Percentiles rank a stretch among this genome's conserved stretches.
These are phyloP conservation scores for Epichloe bromicola DNA, from an alignment of 2,329 filamentous ascomycete species.

Conservation along the genomic window DNA sequence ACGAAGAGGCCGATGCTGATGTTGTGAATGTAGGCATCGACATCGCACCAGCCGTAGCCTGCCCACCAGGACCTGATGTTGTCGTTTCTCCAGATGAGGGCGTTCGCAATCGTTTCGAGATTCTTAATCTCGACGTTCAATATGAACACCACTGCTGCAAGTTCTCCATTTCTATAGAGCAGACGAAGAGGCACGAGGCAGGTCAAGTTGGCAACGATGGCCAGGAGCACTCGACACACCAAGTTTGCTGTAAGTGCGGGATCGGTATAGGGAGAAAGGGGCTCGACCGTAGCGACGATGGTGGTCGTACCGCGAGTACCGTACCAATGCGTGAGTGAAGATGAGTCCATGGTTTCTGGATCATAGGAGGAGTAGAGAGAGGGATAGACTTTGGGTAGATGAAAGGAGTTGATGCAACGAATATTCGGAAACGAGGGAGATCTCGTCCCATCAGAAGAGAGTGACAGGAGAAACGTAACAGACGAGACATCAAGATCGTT, in stretches of 20 bases:
- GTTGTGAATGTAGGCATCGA: slow-evolving; percentile 36
- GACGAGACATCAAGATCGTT: not conserved
- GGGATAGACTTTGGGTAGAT: not conserved
- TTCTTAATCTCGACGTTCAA: slow-evolving; percentile 32
- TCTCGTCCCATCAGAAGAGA: not conserved
- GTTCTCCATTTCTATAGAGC: slow-evolving; percentile 39
- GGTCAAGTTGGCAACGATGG: slow-evolving; percentile 29
- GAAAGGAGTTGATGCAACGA: not conserved
- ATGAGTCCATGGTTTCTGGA: slow-evolving; percentile 1
- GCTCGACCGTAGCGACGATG: slow-evolving; percentile 2
- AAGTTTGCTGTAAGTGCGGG: slow-evolving; percentile 31
- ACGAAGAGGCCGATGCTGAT: slow-evolving; percentile 32
- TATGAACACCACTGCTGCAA: slow-evolving; percentile 39
- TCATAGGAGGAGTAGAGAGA: not conserved
- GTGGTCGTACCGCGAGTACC: not conserved
- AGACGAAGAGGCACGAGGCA: slow-evolving; percentile 39
- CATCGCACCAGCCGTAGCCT: slow-evolving; percentile 40
- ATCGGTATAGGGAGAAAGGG: slow-evolving; percentile 12
- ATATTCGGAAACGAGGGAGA: not conserved
- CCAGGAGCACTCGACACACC: slow-evolving; percentile 33
- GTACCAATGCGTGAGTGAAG: not conserved
- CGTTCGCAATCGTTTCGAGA: slow-evolving; percentile 34
- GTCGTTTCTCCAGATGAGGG: slow-evolving; percentile 40
- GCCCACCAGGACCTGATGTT: slow-evolving; percentile 36
- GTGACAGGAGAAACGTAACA: not conserved